Base-by-base conservation (phyloP, 768 basidiomycete species). In the Auricularia sp. region DNA sequence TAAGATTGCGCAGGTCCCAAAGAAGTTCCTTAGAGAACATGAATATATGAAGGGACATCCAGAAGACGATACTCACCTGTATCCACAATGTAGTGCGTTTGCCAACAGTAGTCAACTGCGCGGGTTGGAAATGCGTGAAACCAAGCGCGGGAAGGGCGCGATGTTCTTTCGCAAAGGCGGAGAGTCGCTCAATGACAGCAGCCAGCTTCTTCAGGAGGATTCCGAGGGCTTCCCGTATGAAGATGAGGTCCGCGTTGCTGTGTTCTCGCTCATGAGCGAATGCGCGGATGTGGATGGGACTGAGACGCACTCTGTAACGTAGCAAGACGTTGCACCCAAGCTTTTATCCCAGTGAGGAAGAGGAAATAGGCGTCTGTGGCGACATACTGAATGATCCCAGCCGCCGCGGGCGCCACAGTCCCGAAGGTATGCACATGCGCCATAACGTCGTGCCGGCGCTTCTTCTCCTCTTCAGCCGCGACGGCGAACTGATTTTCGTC, bases 381-480 rank as follows among this genome's bases (percentile, higher is more conserved):
- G 34, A 78, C 84, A 66, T 68, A 91, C 91, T 98, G 95, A 68
- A 98, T 97, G 71, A 98, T 96, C 18, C 93, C 92, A 16, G 94
- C 94, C 33, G 95, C 95, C 39, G 91, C 90, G 8, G 95, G 95
- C 1, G 95, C 95, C 62, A 95, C 89, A 56, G 81, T 83, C 4
- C 95, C 95, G 73, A 98, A 99, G 3, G 95, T 97, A 77, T 98
- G 93, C 54, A 99, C 97, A 72, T 99, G 97, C 0, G 97, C 97
- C 97, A 99, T 99, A 54, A 99, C 97, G 76, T 99, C 97, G 77
- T 99, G 97, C 12, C 97, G 83, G 33, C 97, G 79, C 77, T 93
- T 97, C 80, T 97, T 98, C 78, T 99, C 97, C 75, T 99, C 97
- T 64, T 83, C 78, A 0, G 93, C 95, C 1, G 97, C 97, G 62